Base-by-base conservation (phyloP, 148 eudicot species). In the Rheum nobile region DNA sequence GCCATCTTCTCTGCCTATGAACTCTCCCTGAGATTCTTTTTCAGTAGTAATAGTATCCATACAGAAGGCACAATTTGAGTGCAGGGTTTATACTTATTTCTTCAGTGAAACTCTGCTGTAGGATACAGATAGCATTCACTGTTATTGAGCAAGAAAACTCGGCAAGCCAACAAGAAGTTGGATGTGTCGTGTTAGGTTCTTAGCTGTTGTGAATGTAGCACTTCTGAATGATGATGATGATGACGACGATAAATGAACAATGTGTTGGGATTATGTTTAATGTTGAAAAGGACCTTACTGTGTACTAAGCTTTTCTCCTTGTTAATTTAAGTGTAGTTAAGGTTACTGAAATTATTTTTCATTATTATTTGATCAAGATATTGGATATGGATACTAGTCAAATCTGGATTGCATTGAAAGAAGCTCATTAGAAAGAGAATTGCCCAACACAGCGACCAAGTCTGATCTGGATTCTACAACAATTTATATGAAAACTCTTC, bases 1-100 rank as follows among this genome's bases (percentile, higher is more conserved):
- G 96, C 96, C 4, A 83, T 90, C 29, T 94, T 94, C 73, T 73
- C 87, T 19, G 97, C 96, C 19, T 94, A 94, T 75, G 98, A 94
- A 82, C 84, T 89, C 19, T 87, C 97, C 24, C 73, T 94, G 81
- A 84, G 98, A 80, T 85, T 78, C 65, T 43, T 93, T 6, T 87
- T 85, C 55, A 71, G 70, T 71, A 26, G 31, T 22, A 39, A 71
- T 71, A 78, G 46, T 38, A 77, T 87, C 29, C 82, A 83, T 31
- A 24, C 89, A 8, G 96, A 88, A 4, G 79, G 31, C 72, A 59
- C 87, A 42, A 55, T 68, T 39, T 79, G 67, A 34, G 44, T 10
- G 2, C 12, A 13, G 21, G 48, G 48, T n/a, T n/a, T n/a, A n/a
- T n/a, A n/a, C n/a, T n/a, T n/a, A n/a, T n/a, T n/a, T n/a, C n/a